phyloP scores from a whole-genome alignment of 495 filamentous ascomycete species.

The Poronia punctata region DNA sequence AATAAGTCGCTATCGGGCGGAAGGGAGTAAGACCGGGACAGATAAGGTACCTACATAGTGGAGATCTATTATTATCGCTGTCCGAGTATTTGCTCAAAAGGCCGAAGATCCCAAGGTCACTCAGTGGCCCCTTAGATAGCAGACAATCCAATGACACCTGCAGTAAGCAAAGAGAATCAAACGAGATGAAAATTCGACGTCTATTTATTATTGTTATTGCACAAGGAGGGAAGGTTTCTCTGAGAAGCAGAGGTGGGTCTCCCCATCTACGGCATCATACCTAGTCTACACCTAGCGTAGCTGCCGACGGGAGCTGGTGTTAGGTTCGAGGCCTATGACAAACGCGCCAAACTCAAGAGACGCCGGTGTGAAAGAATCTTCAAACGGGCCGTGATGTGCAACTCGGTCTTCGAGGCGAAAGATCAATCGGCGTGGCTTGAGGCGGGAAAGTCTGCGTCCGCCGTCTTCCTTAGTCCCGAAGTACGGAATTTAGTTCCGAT shows the following conservation, averaged over 20 bases:
- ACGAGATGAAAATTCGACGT: too few species aligned
- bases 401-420: conserved; percentile 81
- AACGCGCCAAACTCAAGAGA: conserved; percentile 67
- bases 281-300: conserved; percentile 74
- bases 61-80: too few species aligned
- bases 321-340: conserved; percentile 68
- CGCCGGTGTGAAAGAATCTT: conserved; percentile 83
- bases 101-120: too few species aligned
- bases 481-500: conserved; percentile 1
- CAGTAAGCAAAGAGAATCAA: too few species aligned
- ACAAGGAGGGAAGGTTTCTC: too few species aligned
- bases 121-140: too few species aligned
- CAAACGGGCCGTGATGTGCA: conserved; percentile 80
- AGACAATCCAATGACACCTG: too few species aligned
- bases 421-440: conserved; percentile 67
- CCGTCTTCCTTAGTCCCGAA: neutral
- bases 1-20: too few species aligned
- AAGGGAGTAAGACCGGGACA: too few species aligned
- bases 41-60: too few species aligned
- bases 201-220: too few species aligned
- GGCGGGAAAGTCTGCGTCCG: conserved; percentile 7
- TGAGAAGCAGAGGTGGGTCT: conserved; percentile 90
- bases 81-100: too few species aligned
- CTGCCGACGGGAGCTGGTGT: conserved; percentile 75
- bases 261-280: conserved; percentile 78